Percentiles rank a stretch among this genome's conserved stretches.
Evolutionary conservation across 257 asterid species (phyloP).

Genomic region (Ligustrum vulgare): DNA sequence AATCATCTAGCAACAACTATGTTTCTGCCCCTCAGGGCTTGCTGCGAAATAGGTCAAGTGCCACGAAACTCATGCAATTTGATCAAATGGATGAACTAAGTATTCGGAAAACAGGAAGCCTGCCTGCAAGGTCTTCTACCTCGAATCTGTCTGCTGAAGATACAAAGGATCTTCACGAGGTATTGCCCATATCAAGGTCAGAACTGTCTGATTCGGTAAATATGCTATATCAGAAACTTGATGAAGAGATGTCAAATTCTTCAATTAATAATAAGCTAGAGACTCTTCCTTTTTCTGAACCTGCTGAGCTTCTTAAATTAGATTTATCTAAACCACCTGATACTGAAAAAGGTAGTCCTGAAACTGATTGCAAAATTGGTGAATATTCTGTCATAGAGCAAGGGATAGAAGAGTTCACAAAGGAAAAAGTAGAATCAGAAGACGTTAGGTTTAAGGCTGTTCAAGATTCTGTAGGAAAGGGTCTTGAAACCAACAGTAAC

Average conservation of each 20-base stretch:
- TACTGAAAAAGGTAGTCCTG: constrained; percentile 38
- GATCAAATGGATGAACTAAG: constrained; percentile 36
- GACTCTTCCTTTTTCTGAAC: not conserved
- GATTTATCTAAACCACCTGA: constrained; percentile 26
- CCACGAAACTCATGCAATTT: constrained; percentile 30
- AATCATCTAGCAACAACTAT: constrained; percentile 27
- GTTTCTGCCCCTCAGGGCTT: constrained; percentile 31
- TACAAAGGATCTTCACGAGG: constrained; percentile 82
- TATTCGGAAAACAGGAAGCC: constrained; percentile 55
- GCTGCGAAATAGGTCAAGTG: constrained; percentile 39
- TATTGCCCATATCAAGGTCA: constrained; percentile 52
- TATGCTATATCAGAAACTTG: constrained; percentile 64
- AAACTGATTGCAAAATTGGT: constrained; percentile 39
- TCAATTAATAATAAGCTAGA: constrained; percentile 37
- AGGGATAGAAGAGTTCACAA: constrained; percentile 29
- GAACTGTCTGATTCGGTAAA: constrained; percentile 65
- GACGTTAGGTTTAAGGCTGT: constrained; percentile 10
- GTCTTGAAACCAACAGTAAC: constrained; percentile 15
- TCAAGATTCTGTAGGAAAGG: constrained; percentile 18
- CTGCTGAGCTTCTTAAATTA: constrained; percentile 30
- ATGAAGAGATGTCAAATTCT: constrained; percentile 48
- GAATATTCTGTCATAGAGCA: constrained; percentile 44
- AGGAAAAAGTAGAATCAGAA: constrained; percentile 28
- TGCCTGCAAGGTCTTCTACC: constrained; percentile 51
- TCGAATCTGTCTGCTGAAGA: constrained; percentile 51